A percentile compares a stretch with the other conserved stretches of the same genome.
These are phyloP conservation scores for Silene coronaria DNA, from an alignment of 179 eudicot genomes.

Conservation along the genomic window DNA sequence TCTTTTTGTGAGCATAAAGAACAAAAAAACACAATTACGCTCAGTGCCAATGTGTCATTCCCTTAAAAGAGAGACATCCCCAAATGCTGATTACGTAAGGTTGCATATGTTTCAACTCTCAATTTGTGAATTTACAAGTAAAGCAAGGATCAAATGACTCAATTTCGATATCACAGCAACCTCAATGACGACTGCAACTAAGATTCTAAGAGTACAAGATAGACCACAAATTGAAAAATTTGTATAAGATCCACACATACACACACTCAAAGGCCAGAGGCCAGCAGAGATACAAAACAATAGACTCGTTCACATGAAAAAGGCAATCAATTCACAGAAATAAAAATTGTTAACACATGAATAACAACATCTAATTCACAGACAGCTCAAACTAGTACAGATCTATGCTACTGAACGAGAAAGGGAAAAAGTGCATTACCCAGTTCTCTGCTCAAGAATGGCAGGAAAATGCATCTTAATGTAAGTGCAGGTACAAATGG, in stretches of 20 bases:
- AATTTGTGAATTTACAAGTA: no score
- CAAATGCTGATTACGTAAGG: neutral
- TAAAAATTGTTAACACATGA: neutral
- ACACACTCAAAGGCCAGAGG: neutral
- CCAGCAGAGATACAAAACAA: neutral
- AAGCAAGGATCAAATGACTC: neutral
- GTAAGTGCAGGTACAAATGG: conserved; percentile 69
- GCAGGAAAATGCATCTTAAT: conserved; percentile 74
- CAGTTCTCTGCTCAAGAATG: conserved; percentile 61
- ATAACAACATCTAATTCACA: neutral
- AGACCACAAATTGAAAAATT: neutral
- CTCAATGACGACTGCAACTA: neutral
- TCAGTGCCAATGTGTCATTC: neutral
- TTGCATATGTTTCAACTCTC: neutral
- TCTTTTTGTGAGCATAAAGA: no score
- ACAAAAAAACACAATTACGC: neutral
- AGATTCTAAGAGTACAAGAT: neutral
- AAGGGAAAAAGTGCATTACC: conserved; percentile 30
- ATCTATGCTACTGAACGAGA: neutral
- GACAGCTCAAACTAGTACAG: neutral
- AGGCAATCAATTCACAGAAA: neutral
- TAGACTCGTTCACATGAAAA: neutral
- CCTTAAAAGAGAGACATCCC: neutral
- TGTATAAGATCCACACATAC: neutral
- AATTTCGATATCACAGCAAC: neutral